Percentiles rank a stretch among this genome's conserved stretches.
These are phyloP conservation scores for Backusella psychrophila DNA, from an alignment of 192 early-diverging fungal species.

Conservation along the genomic window DNA sequence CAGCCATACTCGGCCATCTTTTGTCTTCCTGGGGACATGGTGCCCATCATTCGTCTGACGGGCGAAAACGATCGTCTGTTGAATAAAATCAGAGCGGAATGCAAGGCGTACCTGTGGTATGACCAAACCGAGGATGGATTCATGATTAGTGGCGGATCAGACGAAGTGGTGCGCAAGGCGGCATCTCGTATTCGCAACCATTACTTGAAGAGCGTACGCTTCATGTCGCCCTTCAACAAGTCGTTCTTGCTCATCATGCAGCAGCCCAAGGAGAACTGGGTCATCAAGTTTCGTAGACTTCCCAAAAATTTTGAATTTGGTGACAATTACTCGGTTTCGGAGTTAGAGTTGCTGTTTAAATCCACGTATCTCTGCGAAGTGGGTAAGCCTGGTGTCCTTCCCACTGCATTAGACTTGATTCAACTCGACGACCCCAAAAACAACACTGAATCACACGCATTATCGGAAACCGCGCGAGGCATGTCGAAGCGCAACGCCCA, in stretches of 20 bases:
- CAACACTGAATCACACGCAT: background rate
- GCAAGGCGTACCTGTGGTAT: conserved; percentile 39
- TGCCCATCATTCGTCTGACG: conserved; percentile 20
- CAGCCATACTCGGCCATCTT: conserved; percentile 29
- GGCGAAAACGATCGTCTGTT: conserved; percentile 35
- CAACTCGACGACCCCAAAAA: conserved; percentile 13
- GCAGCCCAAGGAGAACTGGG: conserved; percentile 17
- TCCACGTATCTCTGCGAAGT: conserved; percentile 13
- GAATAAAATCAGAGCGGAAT: conserved; percentile 34
- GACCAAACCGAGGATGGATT: conserved; percentile 19
- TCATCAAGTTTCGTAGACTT: conserved; percentile 7
- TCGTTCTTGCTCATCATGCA: background rate
- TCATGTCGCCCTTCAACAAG: background rate
- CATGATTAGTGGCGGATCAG: conserved; percentile 11
- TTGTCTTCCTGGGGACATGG: conserved; percentile 20
- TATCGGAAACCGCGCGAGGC: background rate
- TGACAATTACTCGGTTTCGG: background rate
- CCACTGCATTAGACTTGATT: conserved; percentile 12
- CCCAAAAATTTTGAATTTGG: conserved; percentile 7
- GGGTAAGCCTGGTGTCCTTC: conserved; percentile 2
- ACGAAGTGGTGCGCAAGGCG: conserved; percentile 19
- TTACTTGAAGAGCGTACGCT: conserved; percentile 28
- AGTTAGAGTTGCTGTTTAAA: background rate
- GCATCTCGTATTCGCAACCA: conserved; percentile 34
- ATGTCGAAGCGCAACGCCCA: conserved; percentile 19